These are phyloP conservation scores for Paspalum notatum DNA, from an alignment of 176 grass and related monocot species.

Conservation along the genomic window DNA sequence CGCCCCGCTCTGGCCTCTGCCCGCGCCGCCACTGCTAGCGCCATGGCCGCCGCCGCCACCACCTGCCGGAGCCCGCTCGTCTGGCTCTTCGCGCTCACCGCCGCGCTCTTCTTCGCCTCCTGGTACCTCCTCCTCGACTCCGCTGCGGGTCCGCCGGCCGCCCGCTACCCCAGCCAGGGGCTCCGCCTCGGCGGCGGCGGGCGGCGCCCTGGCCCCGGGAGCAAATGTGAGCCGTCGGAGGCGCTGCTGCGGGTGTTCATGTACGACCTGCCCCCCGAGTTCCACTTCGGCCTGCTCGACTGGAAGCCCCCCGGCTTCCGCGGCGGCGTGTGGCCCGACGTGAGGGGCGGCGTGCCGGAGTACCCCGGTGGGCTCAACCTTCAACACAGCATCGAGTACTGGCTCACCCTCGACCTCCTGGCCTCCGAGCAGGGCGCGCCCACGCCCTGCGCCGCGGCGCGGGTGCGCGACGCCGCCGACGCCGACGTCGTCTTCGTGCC, in stretches of 20 bases:
- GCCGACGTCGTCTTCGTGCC: slow-evolving; percentile 94
- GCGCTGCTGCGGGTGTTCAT: slow-evolving; percentile 84
- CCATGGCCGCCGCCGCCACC: slow-evolving; percentile 33
- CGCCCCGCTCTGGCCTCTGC: neutral
- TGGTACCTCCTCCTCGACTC: slow-evolving; percentile 75
- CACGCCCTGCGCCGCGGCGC: slow-evolving; percentile 66
- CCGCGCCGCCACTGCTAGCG: slow-evolving; percentile 14
- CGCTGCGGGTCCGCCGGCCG: slow-evolving; percentile 2
- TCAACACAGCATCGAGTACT: slow-evolving; percentile 99
- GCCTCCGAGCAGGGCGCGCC: slow-evolving; percentile 67
- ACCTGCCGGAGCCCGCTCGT: slow-evolving; percentile 46
- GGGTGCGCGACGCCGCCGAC: slow-evolving; percentile 52
- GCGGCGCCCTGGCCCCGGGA: neutral
- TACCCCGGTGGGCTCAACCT: slow-evolving; percentile 97
- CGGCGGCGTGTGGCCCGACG: slow-evolving; percentile 72
- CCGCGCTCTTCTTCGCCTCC: slow-evolving; percentile 61
- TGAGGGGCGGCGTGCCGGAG: slow-evolving; percentile 56
- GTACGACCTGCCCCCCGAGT: slow-evolving; percentile 91
- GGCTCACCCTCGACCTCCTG: slow-evolving; percentile 92
- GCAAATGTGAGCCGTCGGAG: slow-evolving; percentile 54
- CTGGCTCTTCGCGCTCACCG: slow-evolving; percentile 57
- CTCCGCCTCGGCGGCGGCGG: neutral
- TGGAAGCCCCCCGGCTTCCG: slow-evolving; percentile 49
- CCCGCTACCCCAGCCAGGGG: neutral
- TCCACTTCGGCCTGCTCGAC: slow-evolving; percentile 87